Evolutionary conservation across 352 stramenopile genomes (phyloP).

Genomic region (Globisporangium sylvaticum): DNA sequence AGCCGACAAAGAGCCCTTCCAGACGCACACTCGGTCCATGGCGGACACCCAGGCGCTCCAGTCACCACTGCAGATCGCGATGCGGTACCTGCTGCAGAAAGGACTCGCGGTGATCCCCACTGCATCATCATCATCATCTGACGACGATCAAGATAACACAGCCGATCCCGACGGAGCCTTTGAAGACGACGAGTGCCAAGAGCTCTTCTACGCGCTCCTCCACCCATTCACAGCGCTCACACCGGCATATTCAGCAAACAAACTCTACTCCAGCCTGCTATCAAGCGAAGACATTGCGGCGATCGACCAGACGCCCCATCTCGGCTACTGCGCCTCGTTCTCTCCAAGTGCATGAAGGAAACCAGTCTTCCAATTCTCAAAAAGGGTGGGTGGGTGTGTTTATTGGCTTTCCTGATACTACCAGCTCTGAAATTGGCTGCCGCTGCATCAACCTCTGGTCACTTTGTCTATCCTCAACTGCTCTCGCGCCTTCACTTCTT

Average conservation of each 20-base stretch:
- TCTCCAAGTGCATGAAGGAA: constrained; percentile 2
- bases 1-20: constrained; percentile 28
- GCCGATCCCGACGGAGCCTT: background rate
- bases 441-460: constrained; percentile 15
- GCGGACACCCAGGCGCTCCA: constrained; percentile 29
- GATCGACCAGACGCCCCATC: constrained; percentile 29
- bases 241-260: constrained; percentile 37
- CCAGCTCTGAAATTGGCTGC: background rate
- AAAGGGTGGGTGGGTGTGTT: background rate
- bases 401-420: background rate
- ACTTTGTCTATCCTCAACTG: constrained; percentile 54
- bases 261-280: constrained; percentile 45
- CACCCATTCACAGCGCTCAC: constrained; percentile 41
- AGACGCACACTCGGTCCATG: constrained; percentile 26
- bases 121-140: background rate
- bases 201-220: constrained; percentile 38
- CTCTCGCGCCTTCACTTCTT: constrained; percentile 68
- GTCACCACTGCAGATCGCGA: constrained; percentile 30
- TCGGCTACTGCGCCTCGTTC: background rate
- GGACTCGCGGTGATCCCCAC: constrained; percentile 45
- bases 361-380: background rate
- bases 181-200: constrained; percentile 19
- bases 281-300: constrained; percentile 31
- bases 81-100: constrained; percentile 50
- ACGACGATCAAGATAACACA: background rate